Base-by-base conservation (phyloP, 306 rosid species). In the Castanea crenata region DNA sequence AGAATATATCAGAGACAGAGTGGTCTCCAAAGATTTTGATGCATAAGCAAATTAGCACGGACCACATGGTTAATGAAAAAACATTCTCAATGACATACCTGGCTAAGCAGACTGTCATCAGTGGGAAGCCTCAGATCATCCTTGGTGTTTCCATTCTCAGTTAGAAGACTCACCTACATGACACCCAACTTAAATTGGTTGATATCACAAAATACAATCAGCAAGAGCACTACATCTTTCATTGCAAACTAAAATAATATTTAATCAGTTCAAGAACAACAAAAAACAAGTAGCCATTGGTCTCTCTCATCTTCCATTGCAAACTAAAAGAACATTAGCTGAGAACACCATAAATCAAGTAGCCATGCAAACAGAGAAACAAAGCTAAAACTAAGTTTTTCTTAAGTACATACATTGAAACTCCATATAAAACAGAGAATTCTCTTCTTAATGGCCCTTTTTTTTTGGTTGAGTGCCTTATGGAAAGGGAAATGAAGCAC, bases 111-210 rank as follows among this genome's bases (percentile, higher is more conserved):
- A 44, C 72, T 46, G 4, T 90, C 97, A 74, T 92, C 94, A 31
- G 92, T 90, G 56, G 94, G 94, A 86, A 92, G 94, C 87, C 76
- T 88, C 85, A 92, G 83, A 70, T 90, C 97, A 84, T 92, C 97
- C 88, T 88, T 88, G 74, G 92, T 92, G 86, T 86, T 88, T 84
- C 97, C 97, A 59, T 81, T 88, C 1, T 92, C 91, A 82, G 92
- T 88, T 74, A 87, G 69, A 56, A 92, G 90, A 83, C 91, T 88
- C 87, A 86, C 97, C 92, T 92, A 79, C 79, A 82, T 61, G 64
- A 56, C 58, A 38, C 44, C 29, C 20, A 59, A 71, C 2, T 73
- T 71, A 49, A 31, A 69, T 70, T 44, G 77, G 82, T 71, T 78
- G 71, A 77, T 21, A 76, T 63, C 55, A 27, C 67, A 38, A 10